Base-by-base conservation (phyloP, 139 green algal genomes). In the Cymbomonas tetramitiformis region DNA sequence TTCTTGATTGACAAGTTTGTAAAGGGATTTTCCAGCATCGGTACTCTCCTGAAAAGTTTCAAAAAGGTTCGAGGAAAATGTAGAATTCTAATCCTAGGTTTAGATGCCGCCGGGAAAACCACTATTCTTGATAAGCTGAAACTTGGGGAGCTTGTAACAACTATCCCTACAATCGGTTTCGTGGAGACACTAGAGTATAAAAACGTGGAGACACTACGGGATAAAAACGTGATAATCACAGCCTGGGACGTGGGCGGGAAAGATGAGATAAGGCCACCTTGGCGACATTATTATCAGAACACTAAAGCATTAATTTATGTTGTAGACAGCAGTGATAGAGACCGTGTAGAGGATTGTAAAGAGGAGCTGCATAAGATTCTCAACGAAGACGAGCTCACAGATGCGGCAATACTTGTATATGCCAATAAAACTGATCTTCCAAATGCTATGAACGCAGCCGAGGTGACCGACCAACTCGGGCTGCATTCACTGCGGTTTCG, bases 211-310 rank as follows among this genome's bases (percentile, higher is more conserved):
- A 98, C 92, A 12, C 91, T 99, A 15, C 83, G 80, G 0, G 96
- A 98, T 72, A 98, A 98, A 32, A 99, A 99, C 71, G 95, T 99
- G 47, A 99, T 98, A 65, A 98, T 99, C 51, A 89, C 98, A 68
- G 86, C 93, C 0, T 94, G 84, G 83, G 85, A 94, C 54, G 60
- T 94, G 29, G 83, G 83, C 47, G 90, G 84, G 15, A 85, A 95
- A 70, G 94, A 84, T 0, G 87, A 74, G 50, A 95, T 97, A 51
- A 74, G 92, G 9, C 92, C 92, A 2, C 98, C 98, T 73, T 99
- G 92, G 92, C 71, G 92, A n/a, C 98, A 87, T 66, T 99, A 98
- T 69, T 98, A 92, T 66, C 91, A 89, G 9, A 94, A 94, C 80
- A 95, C 87, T 21, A 80, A 96, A 68, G 91, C 91, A 36, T 86